Base-by-base conservation (phyloP, 345 rosid species). In the Salix dunnii region DNA sequence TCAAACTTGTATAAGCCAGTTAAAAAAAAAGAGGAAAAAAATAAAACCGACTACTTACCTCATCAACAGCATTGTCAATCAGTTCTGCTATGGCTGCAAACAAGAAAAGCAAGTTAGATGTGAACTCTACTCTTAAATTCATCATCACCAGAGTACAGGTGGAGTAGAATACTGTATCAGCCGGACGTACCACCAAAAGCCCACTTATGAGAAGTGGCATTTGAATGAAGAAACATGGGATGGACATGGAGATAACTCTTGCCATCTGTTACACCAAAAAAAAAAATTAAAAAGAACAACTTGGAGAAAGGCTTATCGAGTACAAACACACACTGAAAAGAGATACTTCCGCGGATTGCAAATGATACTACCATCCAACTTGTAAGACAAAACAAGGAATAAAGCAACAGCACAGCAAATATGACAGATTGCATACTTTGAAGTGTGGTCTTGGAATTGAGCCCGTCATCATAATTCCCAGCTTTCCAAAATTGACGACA, bases 151-250 rank as follows among this genome's bases (percentile, higher is more conserved):
- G 4, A 68, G 51, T 20, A 46, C 11, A 30, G 9, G 74, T 65
- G 27, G 7, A 27, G 21, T 36, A 20, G 38, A n/a, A 64, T 30
- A 67, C 20, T 67, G 43, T 14, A 73, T 62, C 40, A 72, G 60
- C 68, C 38, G 73, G 48, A 68, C 89, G 85, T 90, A 93, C 98
- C 98, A 21, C 97, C 98, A 88, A 90, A 94, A 35, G 88, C 96
- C 98, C 98, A 94, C 80, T 92, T 94, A 83, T 94, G 98, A 42
- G 98, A 94, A 61, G 98, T 94, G 72, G 98, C 98, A 86, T 94
- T 94, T 68, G 98, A 94, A 85, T 94, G 98, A 83, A 94, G 97
- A 82, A 94, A 94, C 98, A 89, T 84, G 48, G 98, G 98, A 64
- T 94, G 98, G 65, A 94, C 94, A 82, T 85, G 94, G 67, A 91